phyloP scores from a whole-genome alignment of 495 filamentous ascomycete species.

The Aspergillus steynii region DNA sequence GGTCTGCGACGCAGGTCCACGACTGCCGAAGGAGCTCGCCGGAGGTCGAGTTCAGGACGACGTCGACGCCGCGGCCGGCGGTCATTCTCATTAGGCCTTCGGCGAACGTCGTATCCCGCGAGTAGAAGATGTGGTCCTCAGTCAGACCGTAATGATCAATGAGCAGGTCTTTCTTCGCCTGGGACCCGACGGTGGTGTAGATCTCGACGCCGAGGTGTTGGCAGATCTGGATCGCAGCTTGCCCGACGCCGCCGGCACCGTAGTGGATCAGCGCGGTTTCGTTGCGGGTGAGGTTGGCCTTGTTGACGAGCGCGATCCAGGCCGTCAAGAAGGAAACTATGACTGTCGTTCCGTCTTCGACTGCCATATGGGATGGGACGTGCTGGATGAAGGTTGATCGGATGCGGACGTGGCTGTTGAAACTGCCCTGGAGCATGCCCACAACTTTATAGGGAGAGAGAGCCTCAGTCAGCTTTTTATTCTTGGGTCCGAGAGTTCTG shows the following conservation, averaged over 20 bases:
- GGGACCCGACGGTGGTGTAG: conserved; percentile 57
- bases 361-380: no score
- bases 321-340: no score
- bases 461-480: no score
- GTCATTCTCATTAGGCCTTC: conserved; percentile 50
- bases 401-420: no score
- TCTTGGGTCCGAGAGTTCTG: no score
- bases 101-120: conserved; percentile 46
- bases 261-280: conserved; percentile 38
- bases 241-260: conserved; percentile 60
- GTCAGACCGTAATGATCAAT: conserved; percentile 46
- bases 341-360: no score
- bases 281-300: no score
- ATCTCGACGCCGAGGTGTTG: conserved; percentile 59
- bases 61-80: conserved; percentile 56
- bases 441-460: no score
- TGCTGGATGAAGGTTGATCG: no score
- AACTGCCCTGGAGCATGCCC: no score
- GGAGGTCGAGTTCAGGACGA: conserved; percentile 59
- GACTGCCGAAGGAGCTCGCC: conserved; percentile 40
- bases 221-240: conserved; percentile 61
- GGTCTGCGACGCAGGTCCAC: conserved; percentile 50
- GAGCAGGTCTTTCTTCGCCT: conserved; percentile 59
- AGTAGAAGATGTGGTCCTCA: conserved; percentile 41
- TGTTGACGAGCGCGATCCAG: no score